Base-by-base conservation (phyloP, 805 yeast species). In the Metschnikowia santaceciliae region DNA sequence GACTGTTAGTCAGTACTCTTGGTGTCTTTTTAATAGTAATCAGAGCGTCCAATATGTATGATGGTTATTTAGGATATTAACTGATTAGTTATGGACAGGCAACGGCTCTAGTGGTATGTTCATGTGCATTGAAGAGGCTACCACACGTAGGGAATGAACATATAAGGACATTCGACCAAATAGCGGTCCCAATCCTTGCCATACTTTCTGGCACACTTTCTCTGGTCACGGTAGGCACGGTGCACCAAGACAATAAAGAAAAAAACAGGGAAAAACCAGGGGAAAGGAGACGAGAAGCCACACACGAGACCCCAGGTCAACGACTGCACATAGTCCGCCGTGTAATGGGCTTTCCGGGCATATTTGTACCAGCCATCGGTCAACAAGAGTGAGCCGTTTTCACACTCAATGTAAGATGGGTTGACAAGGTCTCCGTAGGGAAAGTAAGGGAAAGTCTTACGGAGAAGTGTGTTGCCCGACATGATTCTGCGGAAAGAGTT, bases 211-310 rank as follows among this genome's bases (percentile, higher is more conserved):
- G 77, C 80, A 71, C 97, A 90, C 69, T 92, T 90, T 56, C 83
- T 79, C 58, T 84, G 80, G 72, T 94, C 99, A 74, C 99, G 86
- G 57, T 76, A 67, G 40, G 96, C 90, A 71, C 99, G 85, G 72
- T 94, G 99, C 42, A 84, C 69, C 66, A 94, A 81, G 55, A 90
- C 97, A 60, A 85, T 72, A 55, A 90, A 81, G 83, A 90, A 94
- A 75, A 94, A 94, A 20, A 76, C 74, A 3, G 99, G 97, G 83
- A 86, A 92, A 72, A 94, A 94, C 92, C 96, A 94, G 41, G 97
- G 96, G 76, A 92, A 82, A 46, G 91, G 88, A 2, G 96, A 88
- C 32, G 76, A 77, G 68, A 85, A 83, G 0, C 99, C 99, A 69
- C 97, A 90, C 54, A 84, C 79, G 54, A 94, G 77, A 4, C 92